These are phyloP conservation scores for Sequoia sempervirens DNA, from an alignment of 75 land plant species.

Conservation along the genomic window DNA sequence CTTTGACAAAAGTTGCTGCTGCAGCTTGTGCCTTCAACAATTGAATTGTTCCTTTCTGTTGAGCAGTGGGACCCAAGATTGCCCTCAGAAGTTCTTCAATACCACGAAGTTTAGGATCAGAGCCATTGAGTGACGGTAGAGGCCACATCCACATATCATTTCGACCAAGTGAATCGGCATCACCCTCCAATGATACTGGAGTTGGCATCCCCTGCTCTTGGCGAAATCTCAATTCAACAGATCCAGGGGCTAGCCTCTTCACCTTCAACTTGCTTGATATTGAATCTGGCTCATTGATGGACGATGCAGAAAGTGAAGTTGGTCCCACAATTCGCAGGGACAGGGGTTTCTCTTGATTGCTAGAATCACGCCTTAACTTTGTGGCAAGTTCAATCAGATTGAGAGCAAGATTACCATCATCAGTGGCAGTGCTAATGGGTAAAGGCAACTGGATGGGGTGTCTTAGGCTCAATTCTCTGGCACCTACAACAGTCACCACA, in stretches of 20 bases:
- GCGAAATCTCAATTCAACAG: conserved; percentile 56
- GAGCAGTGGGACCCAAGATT: conserved; percentile 59
- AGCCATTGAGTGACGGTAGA: conserved; percentile 67
- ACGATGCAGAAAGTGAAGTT: conserved; percentile 65
- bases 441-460: conserved; percentile 80
- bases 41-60: conserved; percentile 61
- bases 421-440: conserved; percentile 44
- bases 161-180: neutral
- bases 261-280: conserved; percentile 60
- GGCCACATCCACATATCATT: conserved; percentile 58
- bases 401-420: conserved; percentile 44
- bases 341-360: conserved; percentile 44
- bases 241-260: conserved; percentile 90
- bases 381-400: conserved; percentile 71
- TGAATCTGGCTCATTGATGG: conserved; percentile 23
- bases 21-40: conserved; percentile 76
- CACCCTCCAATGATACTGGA: neutral
- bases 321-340: conserved; percentile 94
- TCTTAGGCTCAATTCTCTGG: conserved; percentile 77
- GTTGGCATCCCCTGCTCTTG: neutral
- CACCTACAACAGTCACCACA: conserved; percentile 81
- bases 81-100: conserved; percentile 58
- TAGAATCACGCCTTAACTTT: conserved; percentile 55
- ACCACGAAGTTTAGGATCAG: conserved; percentile 55
- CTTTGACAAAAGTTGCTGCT: conserved; percentile 71